Percentiles rank a stretch among this genome's conserved stretches.
These are phyloP conservation scores for Parachlorella kessleri DNA, from an alignment of 139 green algal genomes.

Conservation along the genomic window DNA sequence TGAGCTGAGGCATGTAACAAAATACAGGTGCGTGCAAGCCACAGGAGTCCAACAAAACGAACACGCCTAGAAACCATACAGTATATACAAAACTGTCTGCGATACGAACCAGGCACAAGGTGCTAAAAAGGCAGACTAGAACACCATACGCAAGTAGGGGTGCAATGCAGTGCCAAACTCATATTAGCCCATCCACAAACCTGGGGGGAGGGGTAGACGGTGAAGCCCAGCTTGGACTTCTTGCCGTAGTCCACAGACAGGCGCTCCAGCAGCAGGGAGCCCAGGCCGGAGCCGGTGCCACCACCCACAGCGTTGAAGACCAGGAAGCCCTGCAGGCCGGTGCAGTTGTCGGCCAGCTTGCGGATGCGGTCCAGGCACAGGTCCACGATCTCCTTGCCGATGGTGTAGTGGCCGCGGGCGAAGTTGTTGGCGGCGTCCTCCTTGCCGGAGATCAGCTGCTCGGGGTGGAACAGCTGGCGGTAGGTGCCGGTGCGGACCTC, in stretches of 20 bases:
- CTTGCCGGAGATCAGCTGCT: slow-evolving; percentile 98
- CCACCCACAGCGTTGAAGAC: slow-evolving; percentile 97
- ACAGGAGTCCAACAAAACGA: too few species aligned
- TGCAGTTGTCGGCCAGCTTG: slow-evolving; percentile 98
- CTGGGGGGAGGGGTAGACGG: slow-evolving; percentile 92
- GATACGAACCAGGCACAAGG: too few species aligned
- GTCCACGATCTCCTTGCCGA: slow-evolving; percentile 98
- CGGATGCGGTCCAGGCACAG: slow-evolving; percentile 94
- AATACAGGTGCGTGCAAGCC: too few species aligned
- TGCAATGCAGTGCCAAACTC: too few species aligned
- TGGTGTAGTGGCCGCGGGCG: slow-evolving; percentile 90
- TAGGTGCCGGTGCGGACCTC: slow-evolving; percentile 97
- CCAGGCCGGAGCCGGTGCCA: slow-evolving; percentile 94
- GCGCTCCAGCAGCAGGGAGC: slow-evolving; percentile 96
- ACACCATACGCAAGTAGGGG: neutral
- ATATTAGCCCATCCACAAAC: slow-evolving; percentile 40
- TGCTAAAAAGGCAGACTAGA: neutral
- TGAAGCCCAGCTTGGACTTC: slow-evolving; percentile 99
- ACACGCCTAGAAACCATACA: too few species aligned
- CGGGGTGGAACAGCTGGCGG: slow-evolving; percentile 97
- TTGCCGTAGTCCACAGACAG: slow-evolving; percentile 99
- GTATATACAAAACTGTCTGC: too few species aligned
- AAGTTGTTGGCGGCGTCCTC: slow-evolving; percentile 93
- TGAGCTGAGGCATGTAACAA: too few species aligned
- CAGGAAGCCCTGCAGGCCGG: slow-evolving; percentile 96